Conservation (phyloP, 2,329 filamentous ascomycete species). For the Pleurostoma richardsiae region DNA sequence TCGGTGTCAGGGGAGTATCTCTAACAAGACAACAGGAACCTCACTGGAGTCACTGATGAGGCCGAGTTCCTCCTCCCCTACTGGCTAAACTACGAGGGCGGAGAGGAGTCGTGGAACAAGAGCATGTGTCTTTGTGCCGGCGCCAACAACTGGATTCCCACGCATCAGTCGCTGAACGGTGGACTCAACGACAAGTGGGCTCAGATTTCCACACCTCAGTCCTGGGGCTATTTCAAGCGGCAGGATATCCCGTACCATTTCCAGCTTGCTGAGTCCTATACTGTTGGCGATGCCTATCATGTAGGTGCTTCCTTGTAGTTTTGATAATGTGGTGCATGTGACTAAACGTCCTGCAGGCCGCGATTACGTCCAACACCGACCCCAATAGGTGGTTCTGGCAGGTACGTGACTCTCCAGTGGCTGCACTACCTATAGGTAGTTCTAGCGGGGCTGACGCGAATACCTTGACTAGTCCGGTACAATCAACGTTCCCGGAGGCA, state of each 20-base stretch:
- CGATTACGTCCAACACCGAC: conserved; percentile 41
- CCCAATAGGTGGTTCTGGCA: conserved; percentile 36
- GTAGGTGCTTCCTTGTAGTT: conserved; percentile 3
- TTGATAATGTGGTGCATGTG: too few relatives aligned
- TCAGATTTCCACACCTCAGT: conserved; percentile 41
- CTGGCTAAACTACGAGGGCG: conserved; percentile 43
- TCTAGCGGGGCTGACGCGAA: too few relatives aligned
- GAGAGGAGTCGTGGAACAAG: conserved; percentile 36
- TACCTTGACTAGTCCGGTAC: conserved; percentile 26
- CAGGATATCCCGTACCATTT: conserved; percentile 48
- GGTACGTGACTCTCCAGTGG: background rate
- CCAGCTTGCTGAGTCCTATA: conserved; percentile 50
- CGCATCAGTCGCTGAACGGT: conserved; percentile 44
- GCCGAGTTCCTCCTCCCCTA: conserved; percentile 41
- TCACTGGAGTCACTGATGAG: conserved; percentile 29
- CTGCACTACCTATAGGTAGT: too few relatives aligned
- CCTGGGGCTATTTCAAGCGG: conserved; percentile 45
- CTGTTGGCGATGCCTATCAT: conserved; percentile 46
- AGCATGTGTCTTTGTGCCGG: conserved; percentile 49
- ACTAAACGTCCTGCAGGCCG: conserved; percentile 25
- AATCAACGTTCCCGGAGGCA: conserved; percentile 41
- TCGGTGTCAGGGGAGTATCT: background rate
- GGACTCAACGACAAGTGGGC: conserved; percentile 48
- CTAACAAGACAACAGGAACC: conserved; percentile 17
- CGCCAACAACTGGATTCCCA: conserved; percentile 43